These are phyloP conservation scores for Nitzschia sp. DNA, from an alignment of 108 stramenopile genomes.

Conservation along the genomic window DNA sequence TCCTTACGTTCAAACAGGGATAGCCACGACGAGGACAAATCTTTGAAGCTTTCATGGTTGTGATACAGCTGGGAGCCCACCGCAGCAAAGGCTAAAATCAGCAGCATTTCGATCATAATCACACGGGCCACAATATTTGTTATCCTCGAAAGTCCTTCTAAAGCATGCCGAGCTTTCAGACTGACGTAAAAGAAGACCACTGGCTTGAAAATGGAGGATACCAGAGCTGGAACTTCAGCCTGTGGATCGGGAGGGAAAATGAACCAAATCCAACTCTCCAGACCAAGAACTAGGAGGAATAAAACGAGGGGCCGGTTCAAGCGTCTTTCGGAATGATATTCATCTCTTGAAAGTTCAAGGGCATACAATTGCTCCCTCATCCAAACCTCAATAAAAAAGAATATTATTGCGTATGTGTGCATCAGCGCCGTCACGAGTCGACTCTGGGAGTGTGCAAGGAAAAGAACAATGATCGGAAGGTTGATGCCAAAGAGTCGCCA, in stretches of 20 bases:
- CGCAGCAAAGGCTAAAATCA: constrained; percentile 54
- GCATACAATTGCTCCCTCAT: constrained; percentile 25
- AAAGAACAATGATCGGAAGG: constrained; percentile 32
- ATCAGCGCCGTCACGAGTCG: constrained; percentile 6
- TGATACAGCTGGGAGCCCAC: constrained; percentile 45
- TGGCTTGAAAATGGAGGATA: constrained; percentile 54
- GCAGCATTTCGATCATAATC: constrained; percentile 50
- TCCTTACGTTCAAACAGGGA: constrained; percentile 43
- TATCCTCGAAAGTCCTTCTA: constrained; percentile 48
- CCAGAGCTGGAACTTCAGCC: constrained; percentile 10
- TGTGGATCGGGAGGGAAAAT: constrained; percentile 12
- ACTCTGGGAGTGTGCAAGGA: constrained; percentile 16
- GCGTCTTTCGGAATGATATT: constrained; percentile 19
- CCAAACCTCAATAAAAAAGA: constrained; percentile 31
- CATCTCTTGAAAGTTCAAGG: constrained; percentile 14
- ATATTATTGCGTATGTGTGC: constrained; percentile 25
- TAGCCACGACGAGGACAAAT: constrained; percentile 38
- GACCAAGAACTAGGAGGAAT: constrained; percentile 32
- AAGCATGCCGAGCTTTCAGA: constrained; percentile 41
- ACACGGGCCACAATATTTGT: constrained; percentile 45
- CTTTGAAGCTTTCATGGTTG: constrained; percentile 30
- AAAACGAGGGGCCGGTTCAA: constrained; percentile 35
- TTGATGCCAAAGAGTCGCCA: constrained; percentile 29
- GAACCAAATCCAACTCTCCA: constrained; percentile 37
- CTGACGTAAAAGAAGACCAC: constrained; percentile 55